A percentile compares a stretch with the other conserved stretches of the same genome.
Conservation (phyloP, 176 grass and related monocot genomes). For the Raddia guianensis region DNA sequence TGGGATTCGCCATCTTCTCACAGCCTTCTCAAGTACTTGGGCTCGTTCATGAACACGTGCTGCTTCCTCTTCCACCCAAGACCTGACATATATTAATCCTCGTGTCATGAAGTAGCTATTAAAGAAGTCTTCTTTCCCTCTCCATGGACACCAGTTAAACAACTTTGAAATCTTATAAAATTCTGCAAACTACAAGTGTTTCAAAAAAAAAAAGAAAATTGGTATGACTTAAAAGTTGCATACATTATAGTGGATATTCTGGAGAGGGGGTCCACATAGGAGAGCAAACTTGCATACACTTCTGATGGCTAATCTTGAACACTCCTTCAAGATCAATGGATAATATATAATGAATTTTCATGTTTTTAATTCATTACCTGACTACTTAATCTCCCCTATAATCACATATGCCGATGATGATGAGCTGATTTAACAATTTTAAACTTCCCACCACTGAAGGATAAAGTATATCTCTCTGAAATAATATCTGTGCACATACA, state of each 20-base stretch:
- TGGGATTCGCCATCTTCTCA: conserved; percentile 60
- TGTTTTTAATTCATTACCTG: background rate
- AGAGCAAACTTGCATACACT: background rate
- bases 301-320: background rate
- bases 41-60: conserved; percentile 37
- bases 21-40: conserved; percentile 50
- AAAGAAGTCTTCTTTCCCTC: background rate
- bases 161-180: background rate
- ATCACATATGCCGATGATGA: background rate
- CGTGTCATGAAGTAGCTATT: background rate
- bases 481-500: background rate
- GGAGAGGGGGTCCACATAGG: background rate
- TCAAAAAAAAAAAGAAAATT: background rate
- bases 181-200: background rate
- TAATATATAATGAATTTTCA: background rate
- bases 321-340: background rate
- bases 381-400: background rate
- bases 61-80: conserved; percentile 76
- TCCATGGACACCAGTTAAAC: background rate
- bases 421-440: background rate
- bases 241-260: background rate
- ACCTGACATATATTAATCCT: conserved; percentile 29
- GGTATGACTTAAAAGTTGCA: background rate
- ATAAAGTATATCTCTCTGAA: background rate
- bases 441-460: background rate